Conservation (phyloP, 768 basidiomycete genomes). For the Mycena albidolilacea region DNA sequence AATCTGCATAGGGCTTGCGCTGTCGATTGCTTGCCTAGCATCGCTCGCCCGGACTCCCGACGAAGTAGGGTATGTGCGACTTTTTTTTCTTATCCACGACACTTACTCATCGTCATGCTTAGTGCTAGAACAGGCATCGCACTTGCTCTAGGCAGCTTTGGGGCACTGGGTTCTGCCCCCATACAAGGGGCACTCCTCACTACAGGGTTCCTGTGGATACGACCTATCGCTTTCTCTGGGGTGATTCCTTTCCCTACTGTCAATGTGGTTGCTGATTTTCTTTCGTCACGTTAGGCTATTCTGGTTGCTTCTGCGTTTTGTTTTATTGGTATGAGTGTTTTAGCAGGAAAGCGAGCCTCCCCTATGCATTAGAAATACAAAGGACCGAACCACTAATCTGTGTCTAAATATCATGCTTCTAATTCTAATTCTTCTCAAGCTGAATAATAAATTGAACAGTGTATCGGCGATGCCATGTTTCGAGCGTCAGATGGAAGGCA, state of each 20-base stretch:
- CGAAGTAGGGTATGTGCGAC: conserved; percentile 53
- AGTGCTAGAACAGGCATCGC: conserved; percentile 57
- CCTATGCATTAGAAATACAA: neutral
- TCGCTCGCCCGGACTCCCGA: conserved; percentile 49
- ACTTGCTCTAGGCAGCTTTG: conserved; percentile 52
- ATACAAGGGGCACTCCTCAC: conserved; percentile 55
- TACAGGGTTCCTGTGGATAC: conserved; percentile 49
- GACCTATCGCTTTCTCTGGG: conserved; percentile 52
- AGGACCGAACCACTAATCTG: neutral
- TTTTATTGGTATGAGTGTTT: neutral
- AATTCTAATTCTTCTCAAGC: no score
- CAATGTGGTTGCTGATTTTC: neutral
- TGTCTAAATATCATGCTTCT: no score
- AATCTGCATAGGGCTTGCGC: conserved; percentile 49
- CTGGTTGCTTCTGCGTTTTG: conserved; percentile 2
- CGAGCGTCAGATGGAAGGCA: no score
- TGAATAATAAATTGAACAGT: no score
- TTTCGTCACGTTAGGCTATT: neutral
- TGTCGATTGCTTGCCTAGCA: conserved; percentile 48
- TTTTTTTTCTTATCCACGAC: neutral
- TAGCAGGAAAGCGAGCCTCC: neutral
- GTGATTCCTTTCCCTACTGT: conserved; percentile 39
- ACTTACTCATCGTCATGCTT: neutral
- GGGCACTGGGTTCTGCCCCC: conserved; percentile 49
- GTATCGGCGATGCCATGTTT: no score